These are phyloP conservation scores for Geosmithia flava DNA, from an alignment of 2,329 filamentous ascomycete species.

Conservation along the genomic window DNA sequence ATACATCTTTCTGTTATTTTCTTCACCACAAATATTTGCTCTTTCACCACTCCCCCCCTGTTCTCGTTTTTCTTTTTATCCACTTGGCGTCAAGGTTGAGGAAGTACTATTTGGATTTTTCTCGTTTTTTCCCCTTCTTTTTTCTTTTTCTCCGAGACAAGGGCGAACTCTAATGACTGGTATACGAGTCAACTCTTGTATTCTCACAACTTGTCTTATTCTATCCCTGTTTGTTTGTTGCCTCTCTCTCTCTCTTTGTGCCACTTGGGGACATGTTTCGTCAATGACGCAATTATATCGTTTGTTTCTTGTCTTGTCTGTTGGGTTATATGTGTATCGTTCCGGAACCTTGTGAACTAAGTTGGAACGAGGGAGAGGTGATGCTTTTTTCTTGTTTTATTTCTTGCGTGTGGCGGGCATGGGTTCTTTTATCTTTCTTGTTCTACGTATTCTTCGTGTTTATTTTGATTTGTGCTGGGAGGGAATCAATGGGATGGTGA, in stretches of 20 bases:
- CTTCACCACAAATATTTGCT: background rate
- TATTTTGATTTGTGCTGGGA: no score
- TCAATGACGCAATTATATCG: no score
- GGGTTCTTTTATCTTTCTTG: no score
- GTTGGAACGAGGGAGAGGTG: background rate
- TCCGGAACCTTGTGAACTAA: no score
- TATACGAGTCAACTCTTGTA: background rate
- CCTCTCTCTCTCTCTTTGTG: no score
- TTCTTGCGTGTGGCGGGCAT: no score
- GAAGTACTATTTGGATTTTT: slow-evolving; percentile 3
- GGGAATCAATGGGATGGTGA: no score
- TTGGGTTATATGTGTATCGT: no score
- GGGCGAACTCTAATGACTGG: background rate
- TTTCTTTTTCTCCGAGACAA: slow-evolving; percentile 3
- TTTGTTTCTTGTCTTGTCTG: no score
- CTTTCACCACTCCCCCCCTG: no score
- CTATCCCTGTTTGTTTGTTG: background rate
- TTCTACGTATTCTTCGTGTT: background rate
- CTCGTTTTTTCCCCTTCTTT: slow-evolving; percentile 7
- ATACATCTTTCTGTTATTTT: background rate
- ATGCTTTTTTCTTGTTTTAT: background rate
- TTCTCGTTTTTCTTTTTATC: background rate
- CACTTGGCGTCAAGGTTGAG: background rate
- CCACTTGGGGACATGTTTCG: no score
- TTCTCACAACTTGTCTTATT: background rate